Percentiles rank a stretch among this genome's conserved stretches.
phyloP scores from a whole-genome alignment of 805 yeast genomes.

The Myxozyma nipponensis region DNA sequence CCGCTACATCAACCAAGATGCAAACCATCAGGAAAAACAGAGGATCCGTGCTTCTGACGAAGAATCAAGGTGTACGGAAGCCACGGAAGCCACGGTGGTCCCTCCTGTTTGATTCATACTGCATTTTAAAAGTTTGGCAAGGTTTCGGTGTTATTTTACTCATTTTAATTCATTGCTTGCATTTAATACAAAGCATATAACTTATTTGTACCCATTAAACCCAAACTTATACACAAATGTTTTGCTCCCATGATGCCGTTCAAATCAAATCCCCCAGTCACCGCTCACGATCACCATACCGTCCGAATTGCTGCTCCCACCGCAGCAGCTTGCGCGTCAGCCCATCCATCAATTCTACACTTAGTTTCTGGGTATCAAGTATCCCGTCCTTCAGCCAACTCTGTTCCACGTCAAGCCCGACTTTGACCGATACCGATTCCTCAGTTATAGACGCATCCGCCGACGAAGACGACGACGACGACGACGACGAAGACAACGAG shows the following conservation, averaged over 20 bases:
- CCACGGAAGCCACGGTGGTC: not conserved
- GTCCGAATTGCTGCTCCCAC: slow-evolving; percentile 78
- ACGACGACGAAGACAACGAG: slow-evolving; percentile 3
- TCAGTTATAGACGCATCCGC: not conserved
- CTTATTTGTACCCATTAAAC: not conserved
- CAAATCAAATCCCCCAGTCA: not conserved
- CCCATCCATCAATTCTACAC: slow-evolving; percentile 63
- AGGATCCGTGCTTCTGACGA: not conserved
- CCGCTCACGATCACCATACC: slow-evolving; percentile 35
- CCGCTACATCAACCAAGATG: slow-evolving; percentile 1
- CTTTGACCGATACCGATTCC: slow-evolving; percentile 9
- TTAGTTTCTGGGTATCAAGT: slow-evolving; percentile 53
- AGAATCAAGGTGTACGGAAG: not conserved
- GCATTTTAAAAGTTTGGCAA: not conserved
- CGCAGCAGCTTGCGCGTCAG: slow-evolving; percentile 63
- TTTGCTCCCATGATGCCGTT: too few relatives aligned
- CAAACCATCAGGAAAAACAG: not conserved
- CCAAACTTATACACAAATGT: not conserved
- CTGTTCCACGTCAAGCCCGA: slow-evolving; percentile 31
- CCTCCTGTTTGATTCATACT: not conserved
- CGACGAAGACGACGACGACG: not conserved
- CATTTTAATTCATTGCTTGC: not conserved
- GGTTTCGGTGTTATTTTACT: not conserved
- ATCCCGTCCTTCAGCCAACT: slow-evolving; percentile 41
- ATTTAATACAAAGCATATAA: too few relatives aligned